These are phyloP conservation scores for Ceratobasidium sp. DNA, from an alignment of 1,284 basidiomycete genomes.

Conservation along the genomic window DNA sequence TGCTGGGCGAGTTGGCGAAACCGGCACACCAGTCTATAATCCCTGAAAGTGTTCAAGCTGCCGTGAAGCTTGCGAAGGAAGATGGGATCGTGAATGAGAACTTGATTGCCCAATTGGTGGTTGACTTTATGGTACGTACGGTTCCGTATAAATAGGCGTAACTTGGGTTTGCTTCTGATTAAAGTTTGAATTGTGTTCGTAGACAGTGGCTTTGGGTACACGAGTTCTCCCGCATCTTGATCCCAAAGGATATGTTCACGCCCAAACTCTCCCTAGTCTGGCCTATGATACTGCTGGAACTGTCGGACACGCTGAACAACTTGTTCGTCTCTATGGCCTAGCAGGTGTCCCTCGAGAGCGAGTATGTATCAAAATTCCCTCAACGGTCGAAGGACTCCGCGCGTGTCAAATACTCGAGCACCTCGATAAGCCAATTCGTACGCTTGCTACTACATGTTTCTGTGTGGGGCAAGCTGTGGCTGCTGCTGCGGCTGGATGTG, in stretches of 20 bases:
- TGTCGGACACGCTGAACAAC: conserved; percentile 44
- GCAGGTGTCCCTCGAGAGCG: conserved; percentile 42
- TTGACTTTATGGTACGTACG: conserved; percentile 44
- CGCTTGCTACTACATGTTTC: conserved; percentile 48
- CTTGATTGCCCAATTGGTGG: conserved; percentile 42
- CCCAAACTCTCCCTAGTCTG: conserved; percentile 44
- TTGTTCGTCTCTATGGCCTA: conserved; percentile 43
- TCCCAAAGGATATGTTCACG: conserved; percentile 44
- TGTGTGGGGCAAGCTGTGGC: conserved; percentile 47
- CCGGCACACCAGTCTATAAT: conserved; percentile 42
- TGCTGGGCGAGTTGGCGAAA: conserved; percentile 43
- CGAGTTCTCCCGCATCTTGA: conserved; percentile 43
- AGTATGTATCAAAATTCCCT: conserved; percentile 50
- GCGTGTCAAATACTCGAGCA: conserved; percentile 46
- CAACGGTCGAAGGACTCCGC: conserved; percentile 47
- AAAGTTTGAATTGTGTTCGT: no score
- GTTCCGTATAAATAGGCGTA: not conserved
- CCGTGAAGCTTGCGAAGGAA: conserved; percentile 40
- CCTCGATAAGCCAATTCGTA: conserved; percentile 43
- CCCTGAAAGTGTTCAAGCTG: conserved; percentile 36
- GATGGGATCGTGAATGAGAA: conserved; percentile 39
- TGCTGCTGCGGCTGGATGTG: conserved; percentile 47
- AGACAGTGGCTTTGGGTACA: conserved; percentile 45
- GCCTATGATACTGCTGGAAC: conserved; percentile 43
- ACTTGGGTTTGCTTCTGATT: no score